phyloP scores from a whole-genome alignment of 1,284 basidiomycete genomes.

The Apiotrichum porosum region DNA sequence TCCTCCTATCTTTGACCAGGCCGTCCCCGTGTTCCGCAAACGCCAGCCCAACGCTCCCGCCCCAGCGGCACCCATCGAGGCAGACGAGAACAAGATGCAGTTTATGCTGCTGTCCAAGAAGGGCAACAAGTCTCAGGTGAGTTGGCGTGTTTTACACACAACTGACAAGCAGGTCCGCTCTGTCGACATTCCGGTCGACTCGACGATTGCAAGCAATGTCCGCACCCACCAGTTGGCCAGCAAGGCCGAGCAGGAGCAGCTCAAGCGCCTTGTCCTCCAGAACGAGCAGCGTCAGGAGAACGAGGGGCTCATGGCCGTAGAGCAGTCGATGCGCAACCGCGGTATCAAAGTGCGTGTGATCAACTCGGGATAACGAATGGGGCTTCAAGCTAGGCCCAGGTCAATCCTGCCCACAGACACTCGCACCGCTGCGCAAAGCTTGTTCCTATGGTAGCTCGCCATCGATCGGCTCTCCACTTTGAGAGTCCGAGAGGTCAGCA shows the following conservation, averaged over 20 bases:
- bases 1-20: slow-evolving; percentile 75
- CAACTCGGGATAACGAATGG: slow-evolving; percentile 10
- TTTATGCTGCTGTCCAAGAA: slow-evolving; percentile 92
- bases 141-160: slow-evolving; percentile 17
- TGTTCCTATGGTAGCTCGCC: too few species aligned
- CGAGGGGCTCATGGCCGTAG: slow-evolving; percentile 22
- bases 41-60: slow-evolving; percentile 56
- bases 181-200: slow-evolving; percentile 78
- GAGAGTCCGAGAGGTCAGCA: too few species aligned
- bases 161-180: slow-evolving; percentile 60
- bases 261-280: slow-evolving; percentile 73
- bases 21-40: slow-evolving; percentile 61
- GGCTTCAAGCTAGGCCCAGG: too few species aligned
- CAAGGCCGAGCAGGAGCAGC: slow-evolving; percentile 88
- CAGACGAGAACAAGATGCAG: slow-evolving; percentile 59
- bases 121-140: slow-evolving; percentile 85
- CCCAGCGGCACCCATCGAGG: background rate
- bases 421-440: too few species aligned
- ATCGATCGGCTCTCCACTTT: too few species aligned
- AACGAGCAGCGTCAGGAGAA: slow-evolving; percentile 49
- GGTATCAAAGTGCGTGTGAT: slow-evolving; percentile 38
- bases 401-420: too few species aligned
- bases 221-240: slow-evolving; percentile 83
- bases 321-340: slow-evolving; percentile 30
- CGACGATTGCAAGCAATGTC: slow-evolving; percentile 81